Percentiles rank a stretch among this genome's conserved stretches.
Evolutionary conservation across 2,329 filamentous ascomycete genomes (phyloP).

Genomic region (Verticillium albo-atrum): DNA sequence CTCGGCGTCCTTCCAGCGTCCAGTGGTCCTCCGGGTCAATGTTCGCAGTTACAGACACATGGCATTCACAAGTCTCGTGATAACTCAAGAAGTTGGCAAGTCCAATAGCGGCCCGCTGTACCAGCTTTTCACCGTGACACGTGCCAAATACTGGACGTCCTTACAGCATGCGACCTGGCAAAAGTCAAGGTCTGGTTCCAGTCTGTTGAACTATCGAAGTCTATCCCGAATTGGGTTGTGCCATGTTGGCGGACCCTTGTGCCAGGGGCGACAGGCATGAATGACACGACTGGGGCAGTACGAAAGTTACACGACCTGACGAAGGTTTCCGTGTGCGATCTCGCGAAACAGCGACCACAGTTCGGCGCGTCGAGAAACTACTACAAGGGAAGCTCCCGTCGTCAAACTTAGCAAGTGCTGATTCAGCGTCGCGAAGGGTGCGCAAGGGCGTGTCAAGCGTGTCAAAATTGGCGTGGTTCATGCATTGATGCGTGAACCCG

Average conservation of each 20-base stretch:
- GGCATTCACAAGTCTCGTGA: not conserved
- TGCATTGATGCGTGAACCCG: conserved; percentile 8
- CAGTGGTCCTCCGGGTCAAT: not conserved
- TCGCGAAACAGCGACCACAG: not conserved
- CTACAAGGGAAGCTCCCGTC: not conserved
- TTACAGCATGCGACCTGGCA: not conserved
- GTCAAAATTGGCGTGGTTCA: conserved; percentile 8
- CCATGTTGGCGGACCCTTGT: not conserved
- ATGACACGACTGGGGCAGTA: not conserved
- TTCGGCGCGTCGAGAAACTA: not conserved
- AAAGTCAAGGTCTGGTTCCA: not conserved
- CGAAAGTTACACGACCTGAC: too few relatives aligned
- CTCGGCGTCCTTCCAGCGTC: not conserved
- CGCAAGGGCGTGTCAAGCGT: not conserved
- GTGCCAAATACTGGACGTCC: not conserved
- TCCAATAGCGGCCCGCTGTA: too few relatives aligned
- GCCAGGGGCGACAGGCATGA: not conserved
- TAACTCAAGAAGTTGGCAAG: not conserved
- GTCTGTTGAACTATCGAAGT: not conserved
- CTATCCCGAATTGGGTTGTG: not conserved
- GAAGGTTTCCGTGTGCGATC: too few relatives aligned
- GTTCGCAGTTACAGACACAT: not conserved
- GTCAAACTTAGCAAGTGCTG: not conserved
- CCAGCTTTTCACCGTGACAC: not conserved
- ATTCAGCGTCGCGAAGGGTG: not conserved